These are phyloP conservation scores for Chenopodium formosanum DNA, from an alignment of 148 eudicot species.

Conservation along the genomic window DNA sequence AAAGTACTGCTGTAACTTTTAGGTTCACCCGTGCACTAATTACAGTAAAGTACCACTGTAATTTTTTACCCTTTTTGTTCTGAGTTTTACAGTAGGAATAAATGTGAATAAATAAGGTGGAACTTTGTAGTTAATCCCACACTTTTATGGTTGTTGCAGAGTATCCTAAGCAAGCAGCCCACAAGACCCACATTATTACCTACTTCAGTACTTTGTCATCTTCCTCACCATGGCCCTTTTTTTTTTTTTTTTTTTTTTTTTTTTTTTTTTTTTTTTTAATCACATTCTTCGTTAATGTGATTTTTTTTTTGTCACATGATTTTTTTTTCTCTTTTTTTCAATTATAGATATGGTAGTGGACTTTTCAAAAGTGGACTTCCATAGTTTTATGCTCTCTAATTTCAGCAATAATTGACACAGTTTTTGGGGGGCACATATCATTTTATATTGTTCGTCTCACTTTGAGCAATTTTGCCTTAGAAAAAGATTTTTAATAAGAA, in stretches of 20 bases:
- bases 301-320: background rate
- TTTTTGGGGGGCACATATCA: too few species aligned
- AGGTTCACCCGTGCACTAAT: constrained; percentile 11
- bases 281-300: background rate
- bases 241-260: background rate
- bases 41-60: background rate
- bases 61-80: background rate
- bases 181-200: constrained; percentile 11
- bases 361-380: too few species aligned
- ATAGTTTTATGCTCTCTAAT: too few species aligned
- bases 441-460: too few species aligned
- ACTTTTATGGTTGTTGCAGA: background rate
- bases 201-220: constrained; percentile 4
- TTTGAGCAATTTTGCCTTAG: too few species aligned
- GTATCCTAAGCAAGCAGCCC: constrained; percentile 8
- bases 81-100: too few species aligned
- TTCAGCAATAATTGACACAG: too few species aligned
- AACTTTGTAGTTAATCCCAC: background rate
- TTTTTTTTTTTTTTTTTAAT: background rate
- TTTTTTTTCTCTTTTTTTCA: too few species aligned
- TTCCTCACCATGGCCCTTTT: constrained; percentile 8
- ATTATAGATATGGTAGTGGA: too few species aligned
- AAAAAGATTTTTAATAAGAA: too few species aligned
- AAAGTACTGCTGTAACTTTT: background rate
- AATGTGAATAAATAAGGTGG: background rate